Conservation (phyloP, 2,329 filamentous ascomycete species). For the Colletotrichum musicola region DNA sequence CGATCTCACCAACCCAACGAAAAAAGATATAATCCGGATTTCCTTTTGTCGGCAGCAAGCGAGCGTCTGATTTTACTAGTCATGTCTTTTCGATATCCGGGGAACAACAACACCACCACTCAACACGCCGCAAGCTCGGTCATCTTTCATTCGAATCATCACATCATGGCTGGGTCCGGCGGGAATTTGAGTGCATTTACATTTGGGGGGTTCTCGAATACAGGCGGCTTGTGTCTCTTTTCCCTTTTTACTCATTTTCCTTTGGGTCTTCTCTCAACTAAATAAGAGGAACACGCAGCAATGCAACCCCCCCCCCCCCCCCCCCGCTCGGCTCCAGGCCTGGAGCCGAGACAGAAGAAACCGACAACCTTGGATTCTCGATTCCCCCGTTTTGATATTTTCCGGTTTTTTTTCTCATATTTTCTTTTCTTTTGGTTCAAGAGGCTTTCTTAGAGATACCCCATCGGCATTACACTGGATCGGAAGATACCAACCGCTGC, state of each 20-base stretch:
- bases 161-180: conserved; percentile 69
- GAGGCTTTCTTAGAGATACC: conserved; percentile 57
- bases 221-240: conserved; percentile 58
- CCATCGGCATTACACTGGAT: conserved; percentile 46
- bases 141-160: conserved; percentile 44
- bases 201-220: conserved; percentile 62
- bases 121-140: conserved; percentile 60
- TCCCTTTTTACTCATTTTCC: conserved; percentile 45
- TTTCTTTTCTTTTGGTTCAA: conserved; percentile 52
- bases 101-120: conserved; percentile 57
- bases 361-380: conserved; percentile 54
- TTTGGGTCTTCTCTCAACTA: conserved; percentile 50
- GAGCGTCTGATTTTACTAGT: conserved; percentile 54
- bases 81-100: conserved; percentile 51
- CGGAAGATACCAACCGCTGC: conserved; percentile 45
- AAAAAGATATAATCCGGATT: conserved; percentile 42
- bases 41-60: conserved; percentile 55
- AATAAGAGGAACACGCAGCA: conserved; percentile 74
- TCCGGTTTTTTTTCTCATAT: conserved; percentile 47
- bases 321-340: conserved; percentile 57
- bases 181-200: conserved; percentile 67
- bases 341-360: conserved; percentile 58
- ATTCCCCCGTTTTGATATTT: conserved; percentile 48
- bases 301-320: conserved; percentile 71
- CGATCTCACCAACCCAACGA: conserved; percentile 49